These are phyloP conservation scores for Sarocladiaceae sp. DNA, from an alignment of 2,329 filamentous ascomycete genomes.

Conservation along the genomic window DNA sequence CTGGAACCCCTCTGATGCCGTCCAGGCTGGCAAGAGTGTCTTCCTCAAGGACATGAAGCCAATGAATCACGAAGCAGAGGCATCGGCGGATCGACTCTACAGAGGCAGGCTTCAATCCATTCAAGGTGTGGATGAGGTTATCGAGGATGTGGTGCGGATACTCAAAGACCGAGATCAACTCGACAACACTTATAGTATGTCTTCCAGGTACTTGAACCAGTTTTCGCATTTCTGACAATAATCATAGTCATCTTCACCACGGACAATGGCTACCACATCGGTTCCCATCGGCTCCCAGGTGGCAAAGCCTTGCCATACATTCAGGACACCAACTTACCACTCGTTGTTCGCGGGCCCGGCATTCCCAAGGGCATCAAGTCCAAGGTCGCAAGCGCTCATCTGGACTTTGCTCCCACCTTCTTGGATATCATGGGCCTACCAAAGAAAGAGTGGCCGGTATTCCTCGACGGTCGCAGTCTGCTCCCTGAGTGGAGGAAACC, in stretches of 20 bases:
- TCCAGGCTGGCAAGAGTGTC: neutral
- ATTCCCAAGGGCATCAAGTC: conserved; percentile 31
- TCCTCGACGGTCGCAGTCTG: conserved; percentile 26
- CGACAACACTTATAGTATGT: conserved; percentile 20
- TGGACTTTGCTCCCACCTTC: conserved; percentile 52
- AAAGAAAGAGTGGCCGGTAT: conserved; percentile 15
- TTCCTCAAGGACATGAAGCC: neutral
- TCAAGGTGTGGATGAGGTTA: conserved; percentile 27
- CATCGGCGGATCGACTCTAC: neutral
- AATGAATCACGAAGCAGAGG: neutral
- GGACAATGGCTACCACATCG: conserved; percentile 51
- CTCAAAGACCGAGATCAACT: conserved; percentile 20
- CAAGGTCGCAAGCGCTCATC: conserved; percentile 42
- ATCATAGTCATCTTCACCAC: conserved; percentile 39
- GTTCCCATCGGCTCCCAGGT: conserved; percentile 45
- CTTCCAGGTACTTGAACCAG: neutral
- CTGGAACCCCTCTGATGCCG: conserved; percentile 1
- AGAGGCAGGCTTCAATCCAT: neutral
- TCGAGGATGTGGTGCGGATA: conserved; percentile 24
- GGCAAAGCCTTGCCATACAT: conserved; percentile 49
- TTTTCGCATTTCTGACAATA: conserved; percentile 36
- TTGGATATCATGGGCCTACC: conserved; percentile 30
- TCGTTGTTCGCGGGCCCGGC: conserved; percentile 46
- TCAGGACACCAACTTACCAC: conserved; percentile 46
- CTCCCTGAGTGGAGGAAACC: conserved; percentile 23